These are phyloP conservation scores for Leccinum rimulosum DNA, from an alignment of 768 basidiomycete genomes.

Conservation along the genomic window DNA sequence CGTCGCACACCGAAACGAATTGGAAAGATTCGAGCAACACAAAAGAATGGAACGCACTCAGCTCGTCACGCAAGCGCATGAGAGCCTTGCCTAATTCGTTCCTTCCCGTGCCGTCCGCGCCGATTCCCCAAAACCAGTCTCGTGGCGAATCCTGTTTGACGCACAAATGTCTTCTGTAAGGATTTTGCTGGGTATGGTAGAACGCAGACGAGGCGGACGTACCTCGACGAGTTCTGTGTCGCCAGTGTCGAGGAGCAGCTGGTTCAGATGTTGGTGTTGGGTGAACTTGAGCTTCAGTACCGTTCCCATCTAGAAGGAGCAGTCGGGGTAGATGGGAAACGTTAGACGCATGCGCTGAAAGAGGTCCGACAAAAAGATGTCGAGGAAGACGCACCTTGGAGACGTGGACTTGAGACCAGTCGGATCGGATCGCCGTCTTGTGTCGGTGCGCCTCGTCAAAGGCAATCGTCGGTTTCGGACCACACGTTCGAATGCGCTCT, in stretches of 20 bases:
- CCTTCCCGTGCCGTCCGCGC: constrained; percentile 59
- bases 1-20: not conserved
- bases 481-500: constrained; percentile 65
- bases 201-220: constrained; percentile 8
- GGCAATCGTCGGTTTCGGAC: constrained; percentile 57
- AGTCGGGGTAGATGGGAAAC: not conserved
- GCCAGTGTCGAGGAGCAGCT: constrained; percentile 63
- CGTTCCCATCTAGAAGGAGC: constrained; percentile 54
- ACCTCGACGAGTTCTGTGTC: constrained; percentile 70
- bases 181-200: not conserved
- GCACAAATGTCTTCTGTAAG: not conserved
- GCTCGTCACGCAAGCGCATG: constrained; percentile 55
- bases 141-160: constrained; percentile 61
- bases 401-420: constrained; percentile 69
- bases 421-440: constrained; percentile 55
- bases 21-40: not conserved
- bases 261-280: constrained; percentile 57
- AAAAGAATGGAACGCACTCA: constrained; percentile 36
- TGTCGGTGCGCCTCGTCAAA: constrained; percentile 70
- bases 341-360: not conserved
- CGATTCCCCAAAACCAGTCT: constrained; percentile 77
- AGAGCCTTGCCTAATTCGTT: constrained; percentile 75
- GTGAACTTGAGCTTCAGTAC: constrained; percentile 65
- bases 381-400: constrained; percentile 42
- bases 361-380: not conserved